These are phyloP conservation scores for Alternaria viburni DNA, from an alignment of 2,329 filamentous ascomycete species.

Conservation along the genomic window DNA sequence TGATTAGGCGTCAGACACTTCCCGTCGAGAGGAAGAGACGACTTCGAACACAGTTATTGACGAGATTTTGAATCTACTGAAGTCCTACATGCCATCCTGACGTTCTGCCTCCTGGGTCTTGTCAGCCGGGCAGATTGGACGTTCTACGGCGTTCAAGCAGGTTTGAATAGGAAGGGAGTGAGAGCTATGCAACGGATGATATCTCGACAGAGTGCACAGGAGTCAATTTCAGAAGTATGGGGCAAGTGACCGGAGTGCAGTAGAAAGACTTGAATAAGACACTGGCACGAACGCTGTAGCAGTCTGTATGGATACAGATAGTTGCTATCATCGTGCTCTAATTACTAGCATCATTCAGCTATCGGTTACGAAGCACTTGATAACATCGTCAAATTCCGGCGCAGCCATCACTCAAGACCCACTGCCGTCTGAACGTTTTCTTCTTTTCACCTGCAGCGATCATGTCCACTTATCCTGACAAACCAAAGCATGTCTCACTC, in stretches of 20 bases:
- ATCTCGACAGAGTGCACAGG: neutral
- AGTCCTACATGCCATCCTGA: neutral
- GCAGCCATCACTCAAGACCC: neutral
- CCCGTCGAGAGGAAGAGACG: neutral
- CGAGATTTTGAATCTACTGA: neutral
- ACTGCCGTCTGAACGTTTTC: neutral
- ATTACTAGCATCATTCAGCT: neutral
- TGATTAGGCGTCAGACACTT: conserved; percentile 8
- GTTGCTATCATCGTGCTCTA: no score
- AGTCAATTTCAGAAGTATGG: neutral
- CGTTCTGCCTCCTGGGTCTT: neutral
- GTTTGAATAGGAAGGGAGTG: neutral
- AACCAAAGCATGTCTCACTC: neutral
- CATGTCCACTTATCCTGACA: neutral
- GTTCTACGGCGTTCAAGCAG: neutral
- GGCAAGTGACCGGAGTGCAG: neutral
- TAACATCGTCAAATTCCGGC: neutral
- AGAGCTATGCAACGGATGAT: neutral
- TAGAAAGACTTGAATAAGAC: neutral
- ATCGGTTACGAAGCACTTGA: neutral
- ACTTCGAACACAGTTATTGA: neutral
- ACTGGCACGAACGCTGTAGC: no score
- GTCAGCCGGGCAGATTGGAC: neutral
- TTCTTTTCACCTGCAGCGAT: rapidly evolving
- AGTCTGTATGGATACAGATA: no score